A percentile compares a stretch with the other conserved stretches of the same genome.
Evolutionary conservation across 2,329 filamentous ascomycete species (phyloP).

Genomic region (Curvularia sp.): DNA sequence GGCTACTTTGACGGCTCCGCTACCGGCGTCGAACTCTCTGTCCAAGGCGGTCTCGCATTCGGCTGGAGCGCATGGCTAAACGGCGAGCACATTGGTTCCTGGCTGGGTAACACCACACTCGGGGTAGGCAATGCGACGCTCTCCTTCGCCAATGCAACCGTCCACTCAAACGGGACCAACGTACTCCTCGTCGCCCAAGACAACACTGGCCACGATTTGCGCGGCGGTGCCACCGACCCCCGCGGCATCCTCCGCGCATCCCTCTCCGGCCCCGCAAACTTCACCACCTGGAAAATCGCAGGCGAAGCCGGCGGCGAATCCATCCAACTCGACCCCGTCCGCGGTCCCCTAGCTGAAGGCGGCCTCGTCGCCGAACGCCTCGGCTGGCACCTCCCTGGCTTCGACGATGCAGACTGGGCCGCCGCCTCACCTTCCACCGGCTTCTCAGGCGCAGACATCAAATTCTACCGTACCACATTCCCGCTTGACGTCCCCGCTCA

Average conservation of each 20-base stretch:
- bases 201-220: conserved; percentile 66
- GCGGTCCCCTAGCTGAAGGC: conserved; percentile 65
- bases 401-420: conserved; percentile 58
- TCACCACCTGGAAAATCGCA: conserved; percentile 65
- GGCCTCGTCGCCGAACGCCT: conserved; percentile 65
- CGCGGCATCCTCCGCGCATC: conserved; percentile 63
- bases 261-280: conserved; percentile 52
- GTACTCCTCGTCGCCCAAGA: conserved; percentile 65
- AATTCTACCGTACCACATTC: conserved; percentile 63
- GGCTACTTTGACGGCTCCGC: conserved; percentile 50
- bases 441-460: conserved; percentile 60
- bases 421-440: conserved; percentile 49
- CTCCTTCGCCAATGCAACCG: conserved; percentile 60
- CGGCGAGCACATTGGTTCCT: conserved; percentile 63
- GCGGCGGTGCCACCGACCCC: conserved; percentile 57
- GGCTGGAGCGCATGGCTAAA: conserved; percentile 67
- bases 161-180: conserved; percentile 53
- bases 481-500: conserved; percentile 60
- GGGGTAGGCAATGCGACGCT: conserved; percentile 52
- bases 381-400: conserved; percentile 66
- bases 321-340: conserved; percentile 60
- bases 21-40: conserved; percentile 58
- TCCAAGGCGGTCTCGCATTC: conserved; percentile 63
- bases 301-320: conserved; percentile 63
- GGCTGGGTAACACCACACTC: conserved; percentile 58